These are phyloP conservation scores for Microcyclospora tardicrescens DNA, from an alignment of 2,329 filamentous ascomycete genomes.

Conservation along the genomic window DNA sequence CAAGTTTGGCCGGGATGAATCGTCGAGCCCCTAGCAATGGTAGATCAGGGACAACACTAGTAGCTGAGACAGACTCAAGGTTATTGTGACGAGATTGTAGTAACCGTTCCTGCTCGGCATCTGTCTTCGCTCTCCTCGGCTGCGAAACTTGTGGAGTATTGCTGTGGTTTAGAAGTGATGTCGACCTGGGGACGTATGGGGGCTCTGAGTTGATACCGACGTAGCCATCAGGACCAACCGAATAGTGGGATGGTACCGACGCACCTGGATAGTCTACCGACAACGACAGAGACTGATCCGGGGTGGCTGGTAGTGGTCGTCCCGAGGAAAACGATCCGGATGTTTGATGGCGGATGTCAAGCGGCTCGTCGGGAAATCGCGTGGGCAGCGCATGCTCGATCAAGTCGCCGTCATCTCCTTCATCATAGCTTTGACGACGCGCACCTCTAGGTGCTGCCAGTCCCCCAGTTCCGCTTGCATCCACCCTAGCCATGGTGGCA, in stretches of 20 bases:
- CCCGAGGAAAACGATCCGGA: slow-evolving; percentile 38
- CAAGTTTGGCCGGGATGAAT: slow-evolving; percentile 76
- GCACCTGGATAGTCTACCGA: slow-evolving; percentile 2
- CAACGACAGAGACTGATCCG: slow-evolving; percentile 38
- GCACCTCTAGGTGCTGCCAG: slow-evolving; percentile 56
- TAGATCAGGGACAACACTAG: slow-evolving; percentile 16
- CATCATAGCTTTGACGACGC: slow-evolving; percentile 75
- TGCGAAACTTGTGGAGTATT: slow-evolving; percentile 66
- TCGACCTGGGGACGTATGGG: slow-evolving; percentile 52
- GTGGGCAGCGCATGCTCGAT: slow-evolving; percentile 30
- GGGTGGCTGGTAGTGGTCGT: slow-evolving; percentile 49
- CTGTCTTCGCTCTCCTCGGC: slow-evolving; percentile 85
- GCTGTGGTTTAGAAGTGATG: slow-evolving; percentile 71
- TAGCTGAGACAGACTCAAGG: slow-evolving; percentile 27
- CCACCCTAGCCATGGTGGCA: slow-evolving; percentile 53
- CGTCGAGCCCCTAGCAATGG: slow-evolving; percentile 41
- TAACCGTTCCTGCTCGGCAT: slow-evolving; percentile 58
- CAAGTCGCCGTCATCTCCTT: slow-evolving; percentile 62
- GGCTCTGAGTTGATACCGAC: slow-evolving; percentile 15
- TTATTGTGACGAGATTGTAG: slow-evolving; percentile 33
- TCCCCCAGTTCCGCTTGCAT: slow-evolving; percentile 83
- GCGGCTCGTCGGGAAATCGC: slow-evolving; percentile 45
- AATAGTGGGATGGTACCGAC: slow-evolving; percentile 5
- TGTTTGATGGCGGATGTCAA: slow-evolving; percentile 85
- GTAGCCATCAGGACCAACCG: slow-evolving; percentile 11